Conservation (phyloP, 495 filamentous ascomycete genomes). For the Tuber microsphaerosporum region DNA sequence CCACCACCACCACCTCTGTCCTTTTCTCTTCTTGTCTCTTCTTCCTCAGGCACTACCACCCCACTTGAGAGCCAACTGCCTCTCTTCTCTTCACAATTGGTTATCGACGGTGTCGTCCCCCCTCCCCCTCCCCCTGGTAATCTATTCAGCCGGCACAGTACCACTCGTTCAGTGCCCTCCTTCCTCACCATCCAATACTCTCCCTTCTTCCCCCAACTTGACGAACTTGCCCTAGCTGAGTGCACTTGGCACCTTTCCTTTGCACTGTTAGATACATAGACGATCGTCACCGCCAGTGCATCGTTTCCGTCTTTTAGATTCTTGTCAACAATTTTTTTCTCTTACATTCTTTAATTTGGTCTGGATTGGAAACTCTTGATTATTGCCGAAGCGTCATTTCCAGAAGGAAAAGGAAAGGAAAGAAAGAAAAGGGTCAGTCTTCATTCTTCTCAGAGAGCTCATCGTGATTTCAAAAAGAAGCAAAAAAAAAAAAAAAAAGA, state of each 20-base stretch:
- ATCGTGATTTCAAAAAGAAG: conserved; percentile 8
- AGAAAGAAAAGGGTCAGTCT: conserved; percentile 41
- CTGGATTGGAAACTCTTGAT: conserved; percentile 35
- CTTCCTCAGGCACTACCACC: conserved; percentile 11
- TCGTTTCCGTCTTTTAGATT: conserved; percentile 36
- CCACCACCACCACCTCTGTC: conserved; percentile 11
- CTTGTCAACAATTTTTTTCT: conserved; percentile 41
- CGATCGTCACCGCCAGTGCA: conserved; percentile 22
- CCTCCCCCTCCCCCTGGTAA: conserved; percentile 3
- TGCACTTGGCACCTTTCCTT: conserved; percentile 27
- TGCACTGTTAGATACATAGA: conserved; percentile 22
- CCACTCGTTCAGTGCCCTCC: conserved; percentile 28
- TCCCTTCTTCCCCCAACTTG: conserved; percentile 29
- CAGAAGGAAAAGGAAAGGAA: conserved; percentile 14
- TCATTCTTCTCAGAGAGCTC: conserved; percentile 32
- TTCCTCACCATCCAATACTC: conserved; percentile 12
- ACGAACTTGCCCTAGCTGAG: conserved; percentile 25
- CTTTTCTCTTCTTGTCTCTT: conserved; percentile 6
- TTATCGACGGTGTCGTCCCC: conserved; percentile 19
- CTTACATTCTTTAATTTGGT: conserved; percentile 39
- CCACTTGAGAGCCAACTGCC: conserved; percentile 7
- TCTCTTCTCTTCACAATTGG: conserved; percentile 32
- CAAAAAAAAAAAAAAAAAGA: conserved; percentile 24
- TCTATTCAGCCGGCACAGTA: conserved; percentile 25
- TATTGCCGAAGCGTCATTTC: conserved; percentile 27